phyloP scores from a whole-genome alignment of 306 rosid species.

The Medicago lupulina region DNA sequence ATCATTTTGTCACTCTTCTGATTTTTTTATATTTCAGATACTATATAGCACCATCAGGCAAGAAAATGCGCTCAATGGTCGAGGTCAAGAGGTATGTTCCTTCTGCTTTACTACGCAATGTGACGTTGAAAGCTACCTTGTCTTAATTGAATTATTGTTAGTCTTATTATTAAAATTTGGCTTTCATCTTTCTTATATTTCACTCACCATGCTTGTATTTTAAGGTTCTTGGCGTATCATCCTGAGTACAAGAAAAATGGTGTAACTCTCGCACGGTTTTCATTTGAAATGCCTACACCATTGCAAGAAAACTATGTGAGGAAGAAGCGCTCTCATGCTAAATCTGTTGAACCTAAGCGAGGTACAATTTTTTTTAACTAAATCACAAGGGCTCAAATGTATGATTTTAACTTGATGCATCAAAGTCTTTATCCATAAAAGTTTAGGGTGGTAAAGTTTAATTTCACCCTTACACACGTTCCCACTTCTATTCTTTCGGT shows the following conservation, averaged over 20 bases:
- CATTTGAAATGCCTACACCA: slow-evolving; percentile 85
- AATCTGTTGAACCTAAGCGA: slow-evolving; percentile 54
- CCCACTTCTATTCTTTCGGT: background rate
- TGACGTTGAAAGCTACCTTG: slow-evolving; percentile 4
- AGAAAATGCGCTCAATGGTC: slow-evolving; percentile 86
- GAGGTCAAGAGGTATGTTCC: slow-evolving; percentile 79
- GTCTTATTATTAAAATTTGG: background rate
- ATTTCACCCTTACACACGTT: slow-evolving; percentile 1
- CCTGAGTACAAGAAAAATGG: slow-evolving; percentile 68
- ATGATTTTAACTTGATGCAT: slow-evolving; percentile 25
- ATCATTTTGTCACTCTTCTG: slow-evolving; percentile 29
- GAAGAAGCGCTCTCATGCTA: slow-evolving; percentile 63
- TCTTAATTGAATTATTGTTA: slow-evolving; percentile 13
- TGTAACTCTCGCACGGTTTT: slow-evolving; percentile 67
- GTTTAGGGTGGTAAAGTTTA: background rate
- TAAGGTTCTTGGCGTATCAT: slow-evolving; percentile 75
- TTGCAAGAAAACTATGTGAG: slow-evolving; percentile 85
- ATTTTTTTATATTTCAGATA: slow-evolving; percentile 62
- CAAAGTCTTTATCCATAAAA: slow-evolving; percentile 16
- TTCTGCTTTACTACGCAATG: slow-evolving; percentile 28
- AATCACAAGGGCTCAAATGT: background rate
- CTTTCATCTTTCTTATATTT: slow-evolving; percentile 19
- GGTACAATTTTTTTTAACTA: slow-evolving; percentile 61
- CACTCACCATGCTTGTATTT: slow-evolving; percentile 31
- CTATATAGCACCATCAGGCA: slow-evolving; percentile 84